Base-by-base conservation (phyloP, 139 green algal species). In the Pseudopediastrum boryanum region DNA sequence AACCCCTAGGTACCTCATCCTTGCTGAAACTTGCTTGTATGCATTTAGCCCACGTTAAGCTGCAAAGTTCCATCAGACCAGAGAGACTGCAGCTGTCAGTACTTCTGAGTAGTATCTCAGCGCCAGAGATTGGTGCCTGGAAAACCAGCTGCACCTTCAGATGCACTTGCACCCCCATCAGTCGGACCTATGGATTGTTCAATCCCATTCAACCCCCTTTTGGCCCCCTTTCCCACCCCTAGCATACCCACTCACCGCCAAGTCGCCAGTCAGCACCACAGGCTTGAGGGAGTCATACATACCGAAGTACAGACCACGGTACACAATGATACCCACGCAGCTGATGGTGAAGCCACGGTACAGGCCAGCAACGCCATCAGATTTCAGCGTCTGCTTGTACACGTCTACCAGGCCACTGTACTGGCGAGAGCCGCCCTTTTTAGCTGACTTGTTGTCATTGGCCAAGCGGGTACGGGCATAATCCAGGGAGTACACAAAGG, bases 401-500 rank as follows among this genome's bases (percentile, higher is more conserved):
- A 97, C 97, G 82, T 98, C 92, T 4, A 94, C 63, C 48, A 99
- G 87, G 73, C 97, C 97, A 25, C 84, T 95, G 90, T 98, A 98
- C 85, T 98, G 89, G 51, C 91, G 84, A 12, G 67, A 31, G 31
- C 58, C 73, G 73, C 81, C 51, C 79, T 90, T 89, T 83, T 90
- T 89, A 19, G 77, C 23, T 10, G 83, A 87, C 75, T 93, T 93
- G 79, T 96, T 85, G 77, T 99, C 96, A 31, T 97, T 94, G 43
- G 94, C 97, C 66, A 99, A 93, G 68, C 96, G 91, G n/a, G 97
- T 99, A 90, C 96, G 94, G 16, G 96, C 97, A 87, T 98, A 98
- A 89, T 99, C 96, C 50, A 99, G 92, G 1, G 97, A 97, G 93
- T 99, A 99, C 50, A 99, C 96, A 81, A 99, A 97, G 5, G 95